Conservation (phyloP, 2,329 filamentous ascomycete species). For the Hypoxylon sp. region DNA sequence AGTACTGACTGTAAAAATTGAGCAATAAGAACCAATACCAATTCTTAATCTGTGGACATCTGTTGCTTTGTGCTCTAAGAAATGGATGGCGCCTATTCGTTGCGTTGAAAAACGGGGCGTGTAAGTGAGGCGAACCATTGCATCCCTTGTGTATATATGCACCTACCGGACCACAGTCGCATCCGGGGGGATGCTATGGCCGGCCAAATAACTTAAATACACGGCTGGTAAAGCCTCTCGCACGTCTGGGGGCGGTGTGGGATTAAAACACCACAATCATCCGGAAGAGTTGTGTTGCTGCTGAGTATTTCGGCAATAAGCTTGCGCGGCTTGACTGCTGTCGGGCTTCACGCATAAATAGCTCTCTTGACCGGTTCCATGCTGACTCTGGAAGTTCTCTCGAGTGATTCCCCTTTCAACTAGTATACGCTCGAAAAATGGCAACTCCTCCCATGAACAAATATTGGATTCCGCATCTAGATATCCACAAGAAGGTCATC, state of each 20-base stretch:
- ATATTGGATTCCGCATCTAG: constrained; percentile 68
- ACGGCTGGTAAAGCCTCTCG: constrained; percentile 35
- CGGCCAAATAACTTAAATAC: constrained; percentile 35
- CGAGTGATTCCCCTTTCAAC: constrained; percentile 20
- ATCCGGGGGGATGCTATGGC: constrained; percentile 39
- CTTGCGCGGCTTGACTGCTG: constrained; percentile 25
- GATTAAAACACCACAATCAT: constrained; percentile 23
- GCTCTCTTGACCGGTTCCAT: constrained; percentile 23
- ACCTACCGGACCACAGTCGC: constrained; percentile 37
- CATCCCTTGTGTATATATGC: constrained; percentile 35
- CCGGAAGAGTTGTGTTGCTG: constrained; percentile 13
- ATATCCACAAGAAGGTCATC: constrained; percentile 69
- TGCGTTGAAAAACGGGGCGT: constrained; percentile 41
- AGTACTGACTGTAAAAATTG: constrained; percentile 28
- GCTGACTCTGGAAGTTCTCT: constrained; percentile 30
- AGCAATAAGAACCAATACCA: constrained; percentile 33
- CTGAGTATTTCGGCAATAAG: constrained; percentile 26
- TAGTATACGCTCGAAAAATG: constrained; percentile 41
- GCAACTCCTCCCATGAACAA: constrained; percentile 58
- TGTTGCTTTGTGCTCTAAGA: constrained; percentile 21
- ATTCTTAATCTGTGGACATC: constrained; percentile 26
- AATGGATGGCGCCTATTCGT: constrained; percentile 31
- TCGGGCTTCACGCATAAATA: constrained; percentile 34
- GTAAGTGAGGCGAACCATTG: constrained; percentile 45
- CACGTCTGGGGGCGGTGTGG: constrained; percentile 35